A percentile compares a stretch with the other conserved stretches of the same genome.
These are phyloP conservation scores for Fibroporia radiculosa DNA, from an alignment of 768 basidiomycete species.

Conservation along the genomic window DNA sequence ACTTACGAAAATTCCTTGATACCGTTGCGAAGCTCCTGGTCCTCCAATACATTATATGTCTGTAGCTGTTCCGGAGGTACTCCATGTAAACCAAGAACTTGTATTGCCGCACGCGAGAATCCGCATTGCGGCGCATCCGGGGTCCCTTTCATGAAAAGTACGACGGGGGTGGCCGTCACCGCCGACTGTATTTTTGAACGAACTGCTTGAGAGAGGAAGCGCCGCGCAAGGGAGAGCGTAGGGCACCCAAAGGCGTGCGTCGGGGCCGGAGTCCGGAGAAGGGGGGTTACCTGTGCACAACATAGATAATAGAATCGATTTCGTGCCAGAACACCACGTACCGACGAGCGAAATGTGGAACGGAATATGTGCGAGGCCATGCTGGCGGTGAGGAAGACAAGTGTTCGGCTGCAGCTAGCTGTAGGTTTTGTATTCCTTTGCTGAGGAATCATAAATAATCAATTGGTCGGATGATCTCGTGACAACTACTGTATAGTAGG, in stretches of 20 bases:
- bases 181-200: conserved; percentile 65
- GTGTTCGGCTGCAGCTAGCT: no score
- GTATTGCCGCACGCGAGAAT: conserved; percentile 90
- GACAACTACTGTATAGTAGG: background rate
- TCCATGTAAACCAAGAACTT: conserved; percentile 79
- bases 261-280: conserved; percentile 9
- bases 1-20: conserved; percentile 98
- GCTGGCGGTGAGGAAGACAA: background rate
- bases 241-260: conserved; percentile 14
- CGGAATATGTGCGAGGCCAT: conserved; percentile 32
- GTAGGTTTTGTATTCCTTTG: no score
- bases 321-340: conserved; percentile 18
- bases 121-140: conserved; percentile 84
- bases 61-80: conserved; percentile 76
- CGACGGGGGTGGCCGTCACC: conserved; percentile 68
- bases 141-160: conserved; percentile 98
- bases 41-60: conserved; percentile 87
- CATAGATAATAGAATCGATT: background rate
- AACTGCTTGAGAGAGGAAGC: conserved; percentile 56
- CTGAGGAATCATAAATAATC: conserved; percentile 5
- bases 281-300: conserved; percentile 5
- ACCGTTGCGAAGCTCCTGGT: conserved; percentile 69
- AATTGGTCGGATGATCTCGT: background rate
- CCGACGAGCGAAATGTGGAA: conserved; percentile 37
- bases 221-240: conserved; percentile 23